Conservation (phyloP, 345 rosid species). For the Jatropha curcas region DNA sequence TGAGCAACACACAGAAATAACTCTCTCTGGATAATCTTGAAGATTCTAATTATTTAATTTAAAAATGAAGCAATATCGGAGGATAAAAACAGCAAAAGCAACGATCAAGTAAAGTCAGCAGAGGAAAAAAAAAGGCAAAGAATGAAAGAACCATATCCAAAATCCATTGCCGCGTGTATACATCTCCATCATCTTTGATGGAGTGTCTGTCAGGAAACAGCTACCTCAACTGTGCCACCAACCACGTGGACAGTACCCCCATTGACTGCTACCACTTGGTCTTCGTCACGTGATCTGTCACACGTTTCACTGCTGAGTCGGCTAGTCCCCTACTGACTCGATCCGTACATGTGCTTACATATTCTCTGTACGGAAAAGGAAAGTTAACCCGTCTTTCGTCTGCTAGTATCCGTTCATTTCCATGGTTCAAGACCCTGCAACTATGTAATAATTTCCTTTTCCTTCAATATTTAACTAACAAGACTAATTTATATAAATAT, state of each 20-base stretch:
- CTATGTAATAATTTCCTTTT: no score
- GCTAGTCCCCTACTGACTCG: no score
- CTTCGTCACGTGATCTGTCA: constrained; percentile 27
- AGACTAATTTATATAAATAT: no score
- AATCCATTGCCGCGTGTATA: constrained; percentile 25
- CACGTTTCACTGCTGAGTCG: neutral
- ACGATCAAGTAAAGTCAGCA: no score
- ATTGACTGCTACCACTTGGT: neutral
- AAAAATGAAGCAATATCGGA: neutral
- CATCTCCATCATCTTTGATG: neutral
- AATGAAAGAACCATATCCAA: neutral
- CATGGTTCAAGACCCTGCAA: no score
- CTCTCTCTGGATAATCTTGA: constrained; percentile 15
- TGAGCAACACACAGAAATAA: neutral
- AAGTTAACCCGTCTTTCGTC: neutral
- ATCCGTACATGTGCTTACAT: constrained; percentile 17
- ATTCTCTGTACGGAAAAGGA: neutral
- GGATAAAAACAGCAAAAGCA: neutral
- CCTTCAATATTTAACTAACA: no score
- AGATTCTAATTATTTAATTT: neutral
- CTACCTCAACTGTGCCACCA: constrained; percentile 22
- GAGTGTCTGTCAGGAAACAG: constrained; percentile 19
- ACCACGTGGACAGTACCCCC: constrained; percentile 22
- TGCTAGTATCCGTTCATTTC: neutral
- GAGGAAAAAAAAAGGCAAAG: neutral